Conservation (phyloP, 768 basidiomycete species). For the Suillus placidus region DNA sequence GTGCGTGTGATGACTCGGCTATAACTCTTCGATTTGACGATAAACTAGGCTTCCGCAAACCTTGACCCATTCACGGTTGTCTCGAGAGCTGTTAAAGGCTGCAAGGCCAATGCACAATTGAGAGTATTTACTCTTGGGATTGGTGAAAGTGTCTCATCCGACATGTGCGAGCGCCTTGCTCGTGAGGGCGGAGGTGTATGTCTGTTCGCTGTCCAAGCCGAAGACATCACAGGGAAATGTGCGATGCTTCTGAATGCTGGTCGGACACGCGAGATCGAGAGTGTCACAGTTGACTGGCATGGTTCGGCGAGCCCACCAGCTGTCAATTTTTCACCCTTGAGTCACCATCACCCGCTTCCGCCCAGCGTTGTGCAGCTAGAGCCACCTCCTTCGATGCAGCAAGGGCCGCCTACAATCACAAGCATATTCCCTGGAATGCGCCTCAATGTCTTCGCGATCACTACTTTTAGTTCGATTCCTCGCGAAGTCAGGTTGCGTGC, state of each 20-base stretch:
- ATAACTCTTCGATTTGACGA: not conserved
- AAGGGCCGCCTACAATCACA: constrained; percentile 34
- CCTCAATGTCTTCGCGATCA: constrained; percentile 38
- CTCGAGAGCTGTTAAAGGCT: constrained; percentile 34
- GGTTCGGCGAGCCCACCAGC: constrained; percentile 19
- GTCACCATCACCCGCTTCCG: constrained; percentile 24
- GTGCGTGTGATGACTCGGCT: constrained; percentile 11
- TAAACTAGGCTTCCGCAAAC: constrained; percentile 15
- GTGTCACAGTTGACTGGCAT: constrained; percentile 54
- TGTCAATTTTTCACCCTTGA: constrained; percentile 7
- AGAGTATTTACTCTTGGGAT: constrained; percentile 65
- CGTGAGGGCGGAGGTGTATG: constrained; percentile 52
- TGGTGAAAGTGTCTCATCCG: constrained; percentile 51
- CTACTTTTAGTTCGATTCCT: constrained; percentile 27
- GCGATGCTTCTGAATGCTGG: constrained; percentile 54
- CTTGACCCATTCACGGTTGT: constrained; percentile 25
- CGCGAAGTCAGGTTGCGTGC: constrained; percentile 29
- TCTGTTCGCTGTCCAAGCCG: constrained; percentile 47
- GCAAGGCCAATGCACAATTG: constrained; percentile 35
- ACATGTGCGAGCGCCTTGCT: constrained; percentile 57
- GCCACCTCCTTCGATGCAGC: constrained; percentile 37
- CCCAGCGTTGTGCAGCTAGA: constrained; percentile 28
- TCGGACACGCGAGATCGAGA: constrained; percentile 46
- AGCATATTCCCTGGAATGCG: constrained; percentile 38
- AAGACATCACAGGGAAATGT: constrained; percentile 52